Evolutionary conservation across 306 rosid species (phyloP).

Genomic region (Comarum palustre): DNA sequence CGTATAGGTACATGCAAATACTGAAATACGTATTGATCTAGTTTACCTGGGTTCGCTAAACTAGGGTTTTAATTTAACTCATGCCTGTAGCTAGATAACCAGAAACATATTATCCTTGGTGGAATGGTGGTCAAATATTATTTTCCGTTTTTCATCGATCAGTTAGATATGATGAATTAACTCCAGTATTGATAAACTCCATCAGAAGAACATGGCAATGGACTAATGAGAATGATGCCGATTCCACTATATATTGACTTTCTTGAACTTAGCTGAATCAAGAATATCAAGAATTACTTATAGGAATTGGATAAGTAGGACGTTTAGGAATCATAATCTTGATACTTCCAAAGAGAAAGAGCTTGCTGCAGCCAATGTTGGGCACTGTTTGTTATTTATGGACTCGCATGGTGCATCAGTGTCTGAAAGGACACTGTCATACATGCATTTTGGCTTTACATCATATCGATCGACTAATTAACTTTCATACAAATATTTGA

Average conservation of each 20-base stretch:
- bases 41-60: no score
- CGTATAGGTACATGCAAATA: not conserved
- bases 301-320: not conserved
- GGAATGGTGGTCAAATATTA: no score
- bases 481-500: no score
- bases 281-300: not conserved
- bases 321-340: not conserved
- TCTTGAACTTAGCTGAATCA: no score
- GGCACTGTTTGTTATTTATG: not conserved
- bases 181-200: not conserved
- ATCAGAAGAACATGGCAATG: not conserved
- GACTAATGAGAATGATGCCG: no score
- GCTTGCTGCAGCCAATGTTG: not conserved
- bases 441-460: no score
- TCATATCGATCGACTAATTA: no score
- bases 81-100: no score
- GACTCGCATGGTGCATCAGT: not conserved
- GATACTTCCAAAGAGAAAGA: not conserved
- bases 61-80: no score
- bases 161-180: not conserved
- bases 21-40: no score
- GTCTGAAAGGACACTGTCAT: not conserved
- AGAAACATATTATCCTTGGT: no score
- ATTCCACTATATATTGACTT: not conserved
- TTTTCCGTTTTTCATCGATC: no score